Conservation (phyloP, 2,329 filamentous ascomycete species). For the Talaromyces sp. region DNA sequence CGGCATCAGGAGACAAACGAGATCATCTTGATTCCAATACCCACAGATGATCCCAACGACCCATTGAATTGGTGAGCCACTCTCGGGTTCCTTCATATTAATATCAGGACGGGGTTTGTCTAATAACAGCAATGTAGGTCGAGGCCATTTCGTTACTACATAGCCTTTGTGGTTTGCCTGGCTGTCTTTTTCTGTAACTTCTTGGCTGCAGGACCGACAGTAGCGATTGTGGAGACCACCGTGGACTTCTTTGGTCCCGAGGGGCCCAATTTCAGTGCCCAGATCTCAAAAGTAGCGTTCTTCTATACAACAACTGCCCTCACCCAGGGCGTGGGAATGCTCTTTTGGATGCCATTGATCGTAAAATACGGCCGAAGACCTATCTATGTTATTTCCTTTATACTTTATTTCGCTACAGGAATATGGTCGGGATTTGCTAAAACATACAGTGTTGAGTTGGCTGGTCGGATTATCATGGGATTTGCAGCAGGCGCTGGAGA, state of each 20-base stretch:
- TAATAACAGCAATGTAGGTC: not conserved
- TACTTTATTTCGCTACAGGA: not conserved
- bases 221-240: conserved; percentile 48
- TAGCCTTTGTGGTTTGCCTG: conserved; percentile 34
- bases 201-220: conserved; percentile 51
- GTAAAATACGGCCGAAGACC: conserved; percentile 34
- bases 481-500: conserved; percentile 53
- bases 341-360: conserved; percentile 37
- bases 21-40: conserved; percentile 50
- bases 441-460: conserved; percentile 20
- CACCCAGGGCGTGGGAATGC: conserved; percentile 40
- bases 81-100: not conserved
- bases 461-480: conserved; percentile 49
- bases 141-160: conserved; percentile 31
- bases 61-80: conserved; percentile 46
- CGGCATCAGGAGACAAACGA: conserved; percentile 33
- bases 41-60: conserved; percentile 49
- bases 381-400: conserved; percentile 20
- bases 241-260: conserved; percentile 39
- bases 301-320: conserved; percentile 55
- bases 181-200: conserved; percentile 57
- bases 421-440: not conserved
- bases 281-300: conserved; percentile 40
- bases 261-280: not conserved
- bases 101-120: not conserved